Conservation (phyloP, 352 stramenopile species). For the Phytophthora pluvialis region DNA sequence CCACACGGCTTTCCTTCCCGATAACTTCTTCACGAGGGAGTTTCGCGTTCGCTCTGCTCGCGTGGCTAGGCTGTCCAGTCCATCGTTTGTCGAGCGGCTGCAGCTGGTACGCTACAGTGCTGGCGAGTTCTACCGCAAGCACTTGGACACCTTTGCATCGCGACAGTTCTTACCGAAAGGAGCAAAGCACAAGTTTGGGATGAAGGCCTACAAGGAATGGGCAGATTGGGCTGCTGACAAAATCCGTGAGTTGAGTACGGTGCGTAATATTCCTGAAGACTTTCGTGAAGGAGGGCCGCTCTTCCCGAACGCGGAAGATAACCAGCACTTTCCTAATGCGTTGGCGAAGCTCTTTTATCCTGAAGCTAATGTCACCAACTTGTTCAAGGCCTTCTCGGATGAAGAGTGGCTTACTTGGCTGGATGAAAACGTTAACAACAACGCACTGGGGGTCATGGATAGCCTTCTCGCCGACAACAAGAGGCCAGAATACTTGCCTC, state of each 20-base stretch:
- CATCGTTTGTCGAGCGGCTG: slow-evolving; percentile 67
- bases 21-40: slow-evolving; percentile 69
- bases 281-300: slow-evolving; percentile 64
- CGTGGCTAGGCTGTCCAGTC: slow-evolving; percentile 66
- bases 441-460: slow-evolving; percentile 50
- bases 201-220: slow-evolving; percentile 77
- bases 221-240: slow-evolving; percentile 57
- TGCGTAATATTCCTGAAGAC: slow-evolving; percentile 44
- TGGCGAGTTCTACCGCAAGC: slow-evolving; percentile 82
- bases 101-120: slow-evolving; percentile 79
- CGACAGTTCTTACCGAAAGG: slow-evolving; percentile 67
- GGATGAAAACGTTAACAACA: slow-evolving; percentile 61
- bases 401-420: slow-evolving; percentile 70
- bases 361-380: slow-evolving; percentile 51
- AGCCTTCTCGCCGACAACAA: slow-evolving; percentile 29
- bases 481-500: slow-evolving; percentile 63
- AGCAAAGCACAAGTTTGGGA: slow-evolving; percentile 31
- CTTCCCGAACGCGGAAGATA: slow-evolving; percentile 62
- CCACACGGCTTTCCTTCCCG: slow-evolving; percentile 76
- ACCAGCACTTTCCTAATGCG: slow-evolving; percentile 63
- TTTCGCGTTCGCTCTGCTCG: slow-evolving; percentile 66
- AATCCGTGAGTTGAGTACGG: slow-evolving; percentile 44
- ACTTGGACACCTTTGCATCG: slow-evolving; percentile 82
- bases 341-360: slow-evolving; percentile 65
- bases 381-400: slow-evolving; percentile 65